Evolutionary conservation across 148 eudicot genomes (phyloP), one percentile per base, ranked within the genome.

Genomic region (Simmondsia chinensis): DNA sequence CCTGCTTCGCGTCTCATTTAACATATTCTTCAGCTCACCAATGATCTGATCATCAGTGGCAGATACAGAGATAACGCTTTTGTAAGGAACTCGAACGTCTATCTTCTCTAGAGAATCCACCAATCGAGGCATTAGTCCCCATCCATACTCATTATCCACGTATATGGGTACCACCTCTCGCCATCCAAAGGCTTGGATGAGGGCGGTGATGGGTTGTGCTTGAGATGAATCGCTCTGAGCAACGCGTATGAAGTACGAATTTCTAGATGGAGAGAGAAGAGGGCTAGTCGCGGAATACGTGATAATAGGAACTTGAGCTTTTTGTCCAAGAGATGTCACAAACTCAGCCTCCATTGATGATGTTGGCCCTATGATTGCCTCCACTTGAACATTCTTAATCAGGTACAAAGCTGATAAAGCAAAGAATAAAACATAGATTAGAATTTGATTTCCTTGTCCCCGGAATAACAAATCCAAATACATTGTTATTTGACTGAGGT

Each of bases 261-360:
- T 40, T 25, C 16, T 43, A 23, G 30, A n/a, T 0, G 67, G 50
- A 2, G 64, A 21, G 2, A 68, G 32, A 20, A 57, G 49, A 29
- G 68, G 66, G 18, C 62, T 72, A 14, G 66, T 44, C 31, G 66
- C 54, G 1, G 73, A 50, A 32, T 54, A 73, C 2, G 73, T 62
- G 9, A 72, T 39, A 4, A 72, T 16, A 7, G 78, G 78, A 9
- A 67, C 70, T 24, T 67, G 70, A 53, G 63, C 56, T 54, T 22
- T 54, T 6, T 49, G 40, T 8, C 70, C 73, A 3, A 72, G 59
- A 10, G 39, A 6, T 27, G 57, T 43, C 2, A 71, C 13, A 38
- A 66, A 61, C 17, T 38, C 24, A 14, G 71, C 61, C 20, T 65
- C 68, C 47, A 26, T 48, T 12, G 68, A 71, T 27, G 37, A 42